Conservation (phyloP, 306 rosid genomes). For the Glycine soja region DNA sequence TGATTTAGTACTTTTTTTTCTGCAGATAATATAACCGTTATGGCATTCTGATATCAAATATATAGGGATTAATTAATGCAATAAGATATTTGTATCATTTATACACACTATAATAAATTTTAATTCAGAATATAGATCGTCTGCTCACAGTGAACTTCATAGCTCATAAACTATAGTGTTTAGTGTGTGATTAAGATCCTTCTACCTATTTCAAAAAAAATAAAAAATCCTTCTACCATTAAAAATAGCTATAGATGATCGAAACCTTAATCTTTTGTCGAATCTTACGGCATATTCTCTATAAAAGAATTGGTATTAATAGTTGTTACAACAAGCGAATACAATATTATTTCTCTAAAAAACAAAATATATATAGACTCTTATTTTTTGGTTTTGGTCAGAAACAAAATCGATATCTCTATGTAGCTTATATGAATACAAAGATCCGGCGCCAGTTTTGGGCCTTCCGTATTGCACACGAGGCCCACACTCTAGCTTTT, state of each 20-base stretch:
- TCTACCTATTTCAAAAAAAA: background rate
- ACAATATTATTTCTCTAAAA: background rate
- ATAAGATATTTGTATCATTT: background rate
- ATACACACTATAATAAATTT: background rate
- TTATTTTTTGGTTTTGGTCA: background rate
- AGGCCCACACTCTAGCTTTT: conserved; percentile 47
- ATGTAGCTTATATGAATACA: background rate
- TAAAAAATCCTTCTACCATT: background rate
- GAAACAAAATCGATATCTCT: background rate
- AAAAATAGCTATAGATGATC: background rate
- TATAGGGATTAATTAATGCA: background rate
- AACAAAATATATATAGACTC: too few species aligned
- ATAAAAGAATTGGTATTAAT: background rate
- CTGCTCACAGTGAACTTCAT: too few species aligned
- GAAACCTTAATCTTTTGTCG: background rate
- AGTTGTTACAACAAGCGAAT: background rate
- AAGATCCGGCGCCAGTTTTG: conserved; percentile 56
- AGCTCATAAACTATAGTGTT: background rate
- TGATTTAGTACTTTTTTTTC: conserved; percentile 27
- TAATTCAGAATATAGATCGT: background rate
- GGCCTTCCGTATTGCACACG: conserved; percentile 45
- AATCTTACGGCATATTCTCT: background rate
- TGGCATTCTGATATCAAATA: conserved; percentile 3
- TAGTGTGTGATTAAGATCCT: background rate
- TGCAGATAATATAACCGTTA: conserved; percentile 1